phyloP scores from a whole-genome alignment of 306 rosid species.

The Rosa persica region DNA sequence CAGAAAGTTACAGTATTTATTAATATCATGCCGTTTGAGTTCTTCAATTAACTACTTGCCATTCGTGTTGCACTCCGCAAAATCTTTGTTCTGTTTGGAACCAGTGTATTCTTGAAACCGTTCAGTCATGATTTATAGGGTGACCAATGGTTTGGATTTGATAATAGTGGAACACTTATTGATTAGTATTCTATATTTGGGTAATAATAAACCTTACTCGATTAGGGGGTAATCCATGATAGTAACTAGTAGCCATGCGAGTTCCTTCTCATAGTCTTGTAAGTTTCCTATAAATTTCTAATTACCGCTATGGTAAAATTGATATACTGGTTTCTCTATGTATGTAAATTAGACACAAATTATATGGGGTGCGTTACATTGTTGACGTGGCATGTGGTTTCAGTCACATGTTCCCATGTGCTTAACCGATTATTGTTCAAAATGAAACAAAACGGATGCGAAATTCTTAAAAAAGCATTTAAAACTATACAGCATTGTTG shows the following conservation, averaged over 20 bases:
- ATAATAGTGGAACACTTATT: too few relatives aligned
- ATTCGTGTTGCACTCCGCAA: background rate
- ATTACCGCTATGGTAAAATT: too few relatives aligned
- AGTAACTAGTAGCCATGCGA: background rate
- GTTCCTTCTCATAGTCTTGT: background rate
- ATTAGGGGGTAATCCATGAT: background rate
- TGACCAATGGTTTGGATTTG: background rate
- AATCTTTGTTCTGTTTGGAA: background rate
- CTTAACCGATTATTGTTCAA: too few relatives aligned
- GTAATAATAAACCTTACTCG: background rate
- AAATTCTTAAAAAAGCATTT: too few relatives aligned
- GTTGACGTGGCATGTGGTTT: background rate
- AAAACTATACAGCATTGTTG: background rate
- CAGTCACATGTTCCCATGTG: too few relatives aligned
- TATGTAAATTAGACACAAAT: background rate
- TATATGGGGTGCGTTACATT: too few relatives aligned
- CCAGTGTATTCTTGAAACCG: background rate
- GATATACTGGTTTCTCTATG: background rate
- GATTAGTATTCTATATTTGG: background rate
- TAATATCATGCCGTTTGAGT: background rate
- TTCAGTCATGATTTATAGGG: background rate
- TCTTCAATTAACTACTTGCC: background rate
- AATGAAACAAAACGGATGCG: too few relatives aligned
- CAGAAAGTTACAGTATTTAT: constrained; percentile 15
- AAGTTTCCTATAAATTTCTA: background rate